Base-by-base conservation (phyloP, 2,329 filamentous ascomycete species). In the Penicillium sp. region DNA sequence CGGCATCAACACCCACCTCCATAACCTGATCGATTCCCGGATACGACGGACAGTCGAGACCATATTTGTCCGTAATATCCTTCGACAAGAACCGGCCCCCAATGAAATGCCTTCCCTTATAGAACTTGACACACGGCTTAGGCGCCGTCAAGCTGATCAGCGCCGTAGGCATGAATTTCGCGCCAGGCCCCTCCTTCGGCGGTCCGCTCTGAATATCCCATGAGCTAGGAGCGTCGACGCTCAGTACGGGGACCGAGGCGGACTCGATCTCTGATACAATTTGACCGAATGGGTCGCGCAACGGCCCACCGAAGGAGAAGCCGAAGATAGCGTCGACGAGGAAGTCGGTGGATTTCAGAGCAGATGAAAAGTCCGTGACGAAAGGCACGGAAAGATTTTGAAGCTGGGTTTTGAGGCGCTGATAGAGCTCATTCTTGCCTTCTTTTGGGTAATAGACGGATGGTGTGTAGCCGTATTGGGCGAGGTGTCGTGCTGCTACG, bases 321-420 rank as follows among this genome's bases (percentile, higher is more conserved):
- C 88, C 90, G 66, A 98, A 98, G 54, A 98, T 89, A 8, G 93
- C 89, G 70, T 98, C 93, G 50, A 98, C 77, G 46, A 98, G 74
- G 58, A 95, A 87, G 66, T 96, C 87, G 2, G 87, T 80, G 46
- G 82, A 77, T 40, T 76, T 72, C 6, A 95, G 68, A 4, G 88
- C 85, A 4, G 73, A 60, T 2, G 77, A 66, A 61, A 97, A 95
- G 68, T 96, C 88, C 13, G 88, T 80, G 13, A 86, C 85, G 68
- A 97, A 95, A 1, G 88, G 88, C 25, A 98, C 78, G 9, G 85
- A 78, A 47, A 97, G 82, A 65, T 92, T 86, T 62, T 86, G 81
- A 6, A 97, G 82, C 72, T 98, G 93, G 57, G 83, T 93, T 57
- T 83, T 79, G 37, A 97, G 81, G 44, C 92, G 87, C 83, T 92